phyloP scores from a whole-genome alignment of 768 basidiomycete species.

The Rhodocollybia butyracea region DNA sequence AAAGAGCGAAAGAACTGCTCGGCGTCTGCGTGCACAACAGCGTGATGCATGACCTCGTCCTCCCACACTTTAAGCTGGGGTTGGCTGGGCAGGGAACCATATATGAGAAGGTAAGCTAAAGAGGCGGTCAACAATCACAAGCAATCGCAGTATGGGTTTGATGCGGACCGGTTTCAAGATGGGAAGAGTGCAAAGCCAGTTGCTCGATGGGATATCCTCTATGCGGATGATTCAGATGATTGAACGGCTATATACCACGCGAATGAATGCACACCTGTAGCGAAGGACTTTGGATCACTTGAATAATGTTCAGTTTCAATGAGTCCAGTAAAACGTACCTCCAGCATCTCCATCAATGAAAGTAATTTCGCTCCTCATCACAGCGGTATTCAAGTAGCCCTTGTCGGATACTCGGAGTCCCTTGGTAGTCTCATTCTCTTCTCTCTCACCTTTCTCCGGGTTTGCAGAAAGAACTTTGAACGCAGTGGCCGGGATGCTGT shows the following conservation, averaged over 20 bases:
- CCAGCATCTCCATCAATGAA: constrained; percentile 91
- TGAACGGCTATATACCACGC: background rate
- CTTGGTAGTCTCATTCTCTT: constrained; percentile 81
- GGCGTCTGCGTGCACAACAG: constrained; percentile 62
- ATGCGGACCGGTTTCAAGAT: constrained; percentile 61
- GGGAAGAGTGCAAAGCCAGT: constrained; percentile 73
- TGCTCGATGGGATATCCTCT: constrained; percentile 95
- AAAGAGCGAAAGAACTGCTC: constrained; percentile 69
- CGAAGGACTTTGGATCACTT: constrained; percentile 46
- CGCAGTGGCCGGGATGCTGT: constrained; percentile 73
- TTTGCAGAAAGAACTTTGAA: constrained; percentile 77
- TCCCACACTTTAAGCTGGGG: constrained; percentile 63
- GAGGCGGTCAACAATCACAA: background rate
- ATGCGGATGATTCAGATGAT: background rate
- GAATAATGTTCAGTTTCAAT: background rate
- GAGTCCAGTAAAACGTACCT: constrained; percentile 34
- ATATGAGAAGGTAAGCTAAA: constrained; percentile 80
- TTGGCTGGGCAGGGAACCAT: constrained; percentile 72
- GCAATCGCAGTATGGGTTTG: background rate
- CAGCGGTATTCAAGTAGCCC: constrained; percentile 82
- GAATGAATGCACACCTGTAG: constrained; percentile 50
- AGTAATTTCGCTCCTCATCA: constrained; percentile 77
- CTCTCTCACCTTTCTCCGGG: constrained; percentile 53
- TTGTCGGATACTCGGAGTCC: constrained; percentile 77
- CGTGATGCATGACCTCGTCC: constrained; percentile 76